phyloP scores from a whole-genome alignment of 306 rosid species.

The Pterocarpus macrocarpus region DNA sequence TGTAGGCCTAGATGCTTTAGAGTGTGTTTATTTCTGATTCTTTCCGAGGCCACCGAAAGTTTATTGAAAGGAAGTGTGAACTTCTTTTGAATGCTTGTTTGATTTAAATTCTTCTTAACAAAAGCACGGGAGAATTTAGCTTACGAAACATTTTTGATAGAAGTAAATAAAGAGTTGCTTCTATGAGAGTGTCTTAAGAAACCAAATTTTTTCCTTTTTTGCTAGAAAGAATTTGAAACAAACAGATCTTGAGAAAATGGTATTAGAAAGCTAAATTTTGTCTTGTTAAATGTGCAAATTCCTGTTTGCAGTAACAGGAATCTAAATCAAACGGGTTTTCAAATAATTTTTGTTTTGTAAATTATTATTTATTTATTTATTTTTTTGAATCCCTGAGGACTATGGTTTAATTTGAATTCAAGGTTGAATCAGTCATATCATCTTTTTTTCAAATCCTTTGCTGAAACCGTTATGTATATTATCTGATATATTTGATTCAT shows the following conservation, averaged over 20 bases:
- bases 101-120: not conserved
- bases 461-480: too few species aligned
- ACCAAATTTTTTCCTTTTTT: too few species aligned
- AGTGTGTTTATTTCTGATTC: not conserved
- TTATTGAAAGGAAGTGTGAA: not conserved
- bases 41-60: not conserved
- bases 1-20: slow-evolving; percentile 41
- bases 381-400: slow-evolving; percentile 37
- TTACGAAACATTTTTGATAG: too few species aligned
- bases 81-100: not conserved
- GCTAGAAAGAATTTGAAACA: not conserved
- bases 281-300: not conserved
- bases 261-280: not conserved
- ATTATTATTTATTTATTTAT: slow-evolving; percentile 14
- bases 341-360: slow-evolving; percentile 44
- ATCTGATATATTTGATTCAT: too few species aligned
- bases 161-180: too few species aligned
- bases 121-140: not conserved
- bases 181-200: too few species aligned
- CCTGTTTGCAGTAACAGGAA: not conserved
- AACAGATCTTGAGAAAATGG: not conserved
- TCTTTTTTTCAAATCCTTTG: too few species aligned
- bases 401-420: slow-evolving; percentile 35
- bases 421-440: not conserved
- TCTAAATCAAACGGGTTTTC: not conserved